Evolutionary conservation across 306 rosid genomes (phyloP).

Genomic region (Coriaria nepalensis): DNA sequence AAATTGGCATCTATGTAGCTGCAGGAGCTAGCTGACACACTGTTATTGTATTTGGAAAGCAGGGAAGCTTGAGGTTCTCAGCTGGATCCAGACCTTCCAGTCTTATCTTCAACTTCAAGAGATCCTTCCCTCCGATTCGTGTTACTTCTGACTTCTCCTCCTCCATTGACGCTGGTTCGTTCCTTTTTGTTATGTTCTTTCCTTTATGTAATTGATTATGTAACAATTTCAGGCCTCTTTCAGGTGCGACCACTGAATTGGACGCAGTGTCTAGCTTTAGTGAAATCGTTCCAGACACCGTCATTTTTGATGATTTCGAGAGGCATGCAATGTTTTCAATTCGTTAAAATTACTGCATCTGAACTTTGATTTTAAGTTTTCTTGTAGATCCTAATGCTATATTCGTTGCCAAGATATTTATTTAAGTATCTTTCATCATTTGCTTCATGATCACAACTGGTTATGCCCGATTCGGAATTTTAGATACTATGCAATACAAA

Average conservation of each 20-base stretch:
- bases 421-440: too few species aligned
- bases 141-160: slow-evolving; percentile 39
- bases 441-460: too few species aligned
- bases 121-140: slow-evolving; percentile 31
- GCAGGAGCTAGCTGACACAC: not conserved
- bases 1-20: not conserved
- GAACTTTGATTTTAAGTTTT: too few species aligned
- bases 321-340: slow-evolving; percentile 17
- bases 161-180: slow-evolving; percentile 42
- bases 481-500: too few species aligned
- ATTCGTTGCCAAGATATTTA: too few species aligned
- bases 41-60: slow-evolving; percentile 9
- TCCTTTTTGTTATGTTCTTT: not conserved
- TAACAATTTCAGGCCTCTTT: slow-evolving; percentile 1
- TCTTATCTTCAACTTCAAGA: slow-evolving; percentile 17
- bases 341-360: not conserved
- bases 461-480: too few species aligned
- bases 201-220: too few species aligned
- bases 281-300: slow-evolving; percentile 96
- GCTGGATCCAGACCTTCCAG: slow-evolving; percentile 24
- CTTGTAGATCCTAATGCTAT: too few species aligned
- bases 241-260: slow-evolving; percentile 59
- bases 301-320: slow-evolving; percentile 87
- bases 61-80: slow-evolving; percentile 28
- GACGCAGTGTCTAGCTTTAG: slow-evolving; percentile 78